Evolutionary conservation across 345 rosid genomes (phyloP).

Genomic region (Rhizophora apiculata): DNA sequence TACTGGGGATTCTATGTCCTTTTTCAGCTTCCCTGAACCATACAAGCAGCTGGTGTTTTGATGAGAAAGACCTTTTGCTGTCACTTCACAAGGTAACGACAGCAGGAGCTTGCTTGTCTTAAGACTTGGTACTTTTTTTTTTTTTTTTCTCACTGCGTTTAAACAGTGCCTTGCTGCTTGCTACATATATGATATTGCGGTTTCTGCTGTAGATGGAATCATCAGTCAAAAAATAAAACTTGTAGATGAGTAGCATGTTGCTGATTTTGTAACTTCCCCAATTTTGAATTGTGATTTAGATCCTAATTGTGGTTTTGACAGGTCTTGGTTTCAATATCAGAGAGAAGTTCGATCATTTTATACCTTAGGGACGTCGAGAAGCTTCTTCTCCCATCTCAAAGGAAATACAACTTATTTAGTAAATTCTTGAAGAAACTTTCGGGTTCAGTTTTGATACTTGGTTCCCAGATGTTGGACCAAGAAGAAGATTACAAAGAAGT

Average conservation of each 20-base stretch:
- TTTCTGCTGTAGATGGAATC: neutral
- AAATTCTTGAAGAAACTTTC: constrained; percentile 68
- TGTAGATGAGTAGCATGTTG: no score
- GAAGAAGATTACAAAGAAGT: constrained; percentile 60
- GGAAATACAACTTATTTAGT: constrained; percentile 58
- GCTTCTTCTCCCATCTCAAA: constrained; percentile 73
- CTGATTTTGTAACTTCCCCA: neutral
- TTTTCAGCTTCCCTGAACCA: constrained; percentile 51
- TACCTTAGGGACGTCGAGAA: constrained; percentile 81
- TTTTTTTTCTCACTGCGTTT: neutral
- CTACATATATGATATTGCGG: neutral
- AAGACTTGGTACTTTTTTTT: neutral
- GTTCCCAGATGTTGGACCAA: constrained; percentile 64
- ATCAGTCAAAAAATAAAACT: no score
- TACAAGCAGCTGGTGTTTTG: constrained; percentile 64
- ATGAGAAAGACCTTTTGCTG: constrained; percentile 69
- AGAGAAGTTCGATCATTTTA: constrained; percentile 54
- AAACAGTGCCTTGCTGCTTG: neutral
- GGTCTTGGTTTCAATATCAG: constrained; percentile 73
- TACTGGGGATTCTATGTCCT: constrained; percentile 12
- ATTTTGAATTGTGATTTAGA: constrained; percentile 3
- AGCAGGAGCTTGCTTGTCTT: neutral
- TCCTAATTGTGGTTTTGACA: constrained; percentile 23
- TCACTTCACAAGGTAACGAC: constrained; percentile 81
- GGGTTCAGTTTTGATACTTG: constrained; percentile 72